A percentile compares a stretch with the other conserved stretches of the same genome.
Conservation (phyloP, 768 basidiomycete species). For the Leccinellum luteum region DNA sequence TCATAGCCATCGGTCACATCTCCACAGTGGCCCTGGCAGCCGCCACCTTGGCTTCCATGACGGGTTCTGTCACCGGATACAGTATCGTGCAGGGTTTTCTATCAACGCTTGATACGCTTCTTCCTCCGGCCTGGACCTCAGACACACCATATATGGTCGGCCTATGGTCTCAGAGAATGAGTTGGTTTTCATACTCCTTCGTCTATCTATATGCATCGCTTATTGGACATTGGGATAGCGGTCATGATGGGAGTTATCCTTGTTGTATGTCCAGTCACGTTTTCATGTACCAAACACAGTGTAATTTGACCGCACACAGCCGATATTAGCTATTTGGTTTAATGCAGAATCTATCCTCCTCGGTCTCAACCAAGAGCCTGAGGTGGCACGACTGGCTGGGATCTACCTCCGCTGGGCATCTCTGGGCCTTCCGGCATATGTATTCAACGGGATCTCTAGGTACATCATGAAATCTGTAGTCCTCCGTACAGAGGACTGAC, state of each 20-base stretch:
- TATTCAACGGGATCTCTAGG: conserved; percentile 55
- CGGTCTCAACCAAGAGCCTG: conserved; percentile 73
- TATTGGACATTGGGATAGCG: conserved; percentile 35
- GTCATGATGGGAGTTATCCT: conserved; percentile 58
- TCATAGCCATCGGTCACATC: conserved; percentile 87
- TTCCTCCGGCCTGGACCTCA: conserved; percentile 95
- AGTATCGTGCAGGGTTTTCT: conserved; percentile 81
- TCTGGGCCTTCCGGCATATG: conserved; percentile 76
- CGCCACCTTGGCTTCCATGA: conserved; percentile 71
- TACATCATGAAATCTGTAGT: conserved; percentile 12
- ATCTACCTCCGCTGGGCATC: conserved; percentile 75
- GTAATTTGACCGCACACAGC: conserved; percentile 24
- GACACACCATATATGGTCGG: conserved; percentile 80
- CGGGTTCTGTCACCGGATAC: conserved; percentile 51
- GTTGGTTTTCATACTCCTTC: conserved; percentile 38
- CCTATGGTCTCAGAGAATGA: conserved; percentile 87
- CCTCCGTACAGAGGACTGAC: background rate
- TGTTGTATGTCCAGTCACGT: conserved; percentile 46
- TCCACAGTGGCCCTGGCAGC: conserved; percentile 89
- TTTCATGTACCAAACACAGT: background rate
- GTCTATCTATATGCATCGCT: conserved; percentile 1
- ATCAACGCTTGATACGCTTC: conserved; percentile 87
- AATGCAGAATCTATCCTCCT: conserved; percentile 80
- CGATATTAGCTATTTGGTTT: conserved; percentile 72
- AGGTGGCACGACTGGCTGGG: conserved; percentile 75